Base-by-base conservation (phyloP, 805 yeast genomes). In the Starmerella davenportii region DNA sequence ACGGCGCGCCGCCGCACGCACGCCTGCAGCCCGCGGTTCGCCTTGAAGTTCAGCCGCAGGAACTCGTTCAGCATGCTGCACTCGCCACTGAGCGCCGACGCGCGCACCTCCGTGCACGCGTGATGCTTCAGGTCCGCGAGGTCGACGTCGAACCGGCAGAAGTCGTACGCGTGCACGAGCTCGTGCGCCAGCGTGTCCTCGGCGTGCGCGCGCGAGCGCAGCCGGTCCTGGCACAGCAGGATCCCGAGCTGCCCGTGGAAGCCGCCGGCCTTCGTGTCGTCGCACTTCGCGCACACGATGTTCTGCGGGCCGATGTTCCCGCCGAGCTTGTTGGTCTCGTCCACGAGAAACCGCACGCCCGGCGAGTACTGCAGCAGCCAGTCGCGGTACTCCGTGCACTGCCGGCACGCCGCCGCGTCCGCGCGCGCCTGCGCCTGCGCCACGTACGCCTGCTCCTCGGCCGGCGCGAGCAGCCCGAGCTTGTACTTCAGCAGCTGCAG, bases 91-190 rank as follows among this genome's bases (percentile, higher is more conserved):
- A 90, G 64, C 48, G 82, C 76, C 9, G 92, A 76, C 0, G 98
- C 98, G 43, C 98, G 66, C 37, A 90, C 81, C 45, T 90, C 98
- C 1, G 95, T 76, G 57, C 98, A 90, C 1, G 98, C 98, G 55
- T 87, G 96, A 54, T 90, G 98, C 51, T 73, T 71, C 53, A 90
- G 62, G 57, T 87, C 72, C 40, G 67, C 52, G 78, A 94, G 79
- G 57, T 90, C 81, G 2, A 90, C 84, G 39, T 81, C 64, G 64
- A 90, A 90, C 56, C 82, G 77, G 46, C 80, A 63, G 52, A 84
- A 76, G 59, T 90, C 98, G 58, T 81, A 90, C 44, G 84, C 90
- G 58, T 90, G 98, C 25, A 90, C 74, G 56, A 90, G 64, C 54
- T 90, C 98, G 55, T 90, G 98, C 2, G 95, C 69, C 45, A 90